Base-by-base conservation (phyloP, 306 rosid genomes). In the Cicer chorassanicum region DNA sequence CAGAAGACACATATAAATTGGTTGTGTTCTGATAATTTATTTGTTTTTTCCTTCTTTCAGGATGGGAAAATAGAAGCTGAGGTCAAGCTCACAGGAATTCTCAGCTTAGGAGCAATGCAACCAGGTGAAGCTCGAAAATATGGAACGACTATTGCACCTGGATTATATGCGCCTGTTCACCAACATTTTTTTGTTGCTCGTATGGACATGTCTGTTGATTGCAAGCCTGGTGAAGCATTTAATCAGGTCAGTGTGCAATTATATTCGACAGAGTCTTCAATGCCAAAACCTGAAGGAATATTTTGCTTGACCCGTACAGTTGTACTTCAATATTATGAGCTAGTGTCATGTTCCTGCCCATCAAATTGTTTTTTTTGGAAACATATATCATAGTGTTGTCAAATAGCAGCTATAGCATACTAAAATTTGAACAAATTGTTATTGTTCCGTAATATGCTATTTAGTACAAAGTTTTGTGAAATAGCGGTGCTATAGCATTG, bases 101-200 rank as follows among this genome's bases (percentile, higher is more conserved):
- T 91, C 50, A 88, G 96, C 84, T 75, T 91, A 82, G 96, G 96
- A 85, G 96, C 93, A 45, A 54, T 88, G 71, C 91, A 81, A 72
- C 93, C 89, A 6, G 96, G 96, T 65, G 96, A 91, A 87, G 82
- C 82, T 62, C 84, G 96, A 50, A 91, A 88, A 81, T 91, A 91
- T 79, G 96, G 96, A 43, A 91, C 96, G 65, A 91, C 90, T 41
- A 91, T 91, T 77, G 96, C 93, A 14, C 96, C 93, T 50, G 96
- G 96, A 64, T 78, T 91, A 62, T 91, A 91, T 72, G 96, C 93
- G 0, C 96, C 93, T 65, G 96, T 91, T 64, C 89, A 91, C 87
- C 96, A 88, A 81, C 96, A 91, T 77, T 88, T 91, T 67, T 88
- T 88, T 72, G 96, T 90, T 65, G 96, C 96, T 60, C 93, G 96